Conservation (phyloP, 1,139 yeast genomes). For the Arxiozyma bovina region DNA sequence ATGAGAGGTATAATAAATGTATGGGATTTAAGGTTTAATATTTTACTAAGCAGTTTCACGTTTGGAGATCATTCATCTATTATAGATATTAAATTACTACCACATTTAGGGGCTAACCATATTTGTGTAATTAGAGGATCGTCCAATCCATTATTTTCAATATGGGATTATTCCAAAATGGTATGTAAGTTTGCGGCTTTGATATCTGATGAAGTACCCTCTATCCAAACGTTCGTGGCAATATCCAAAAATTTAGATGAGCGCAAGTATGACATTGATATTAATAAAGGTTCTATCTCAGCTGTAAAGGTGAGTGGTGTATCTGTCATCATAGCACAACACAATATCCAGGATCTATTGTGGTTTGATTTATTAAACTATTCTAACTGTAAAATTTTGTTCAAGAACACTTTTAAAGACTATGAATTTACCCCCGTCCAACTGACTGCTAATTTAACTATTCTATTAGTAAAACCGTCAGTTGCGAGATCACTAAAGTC, state of each 20-base stretch:
- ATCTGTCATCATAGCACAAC: constrained; percentile 13
- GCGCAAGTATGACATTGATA: constrained; percentile 1
- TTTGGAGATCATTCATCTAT: constrained; percentile 44
- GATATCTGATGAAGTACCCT: constrained; percentile 27
- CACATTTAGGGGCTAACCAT: constrained; percentile 35
- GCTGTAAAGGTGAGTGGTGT: constrained; percentile 7
- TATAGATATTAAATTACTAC: constrained; percentile 37
- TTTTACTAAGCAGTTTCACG: constrained; percentile 55
- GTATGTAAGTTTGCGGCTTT: constrained; percentile 53
- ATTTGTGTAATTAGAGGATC: constrained; percentile 62
- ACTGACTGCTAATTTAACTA: constrained; percentile 15
- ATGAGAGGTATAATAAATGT: constrained; percentile 60
- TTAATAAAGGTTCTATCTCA: constrained; percentile 1
- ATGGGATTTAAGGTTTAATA: constrained; percentile 72
- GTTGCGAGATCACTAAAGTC: neutral
- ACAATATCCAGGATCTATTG: constrained; percentile 12
- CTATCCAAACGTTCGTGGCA: constrained; percentile 16
- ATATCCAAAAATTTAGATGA: constrained; percentile 10
- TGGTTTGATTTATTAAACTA: constrained; percentile 14
- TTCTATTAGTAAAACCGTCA: constrained; percentile 6
- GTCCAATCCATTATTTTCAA: constrained; percentile 47
- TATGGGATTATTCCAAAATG: constrained; percentile 68
- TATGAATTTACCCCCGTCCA: constrained; percentile 11
- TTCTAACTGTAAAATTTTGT: constrained; percentile 9
- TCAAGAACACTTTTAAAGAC: constrained; percentile 5